Conservation (phyloP, 768 basidiomycete genomes). For the Boletus edulis region DNA sequence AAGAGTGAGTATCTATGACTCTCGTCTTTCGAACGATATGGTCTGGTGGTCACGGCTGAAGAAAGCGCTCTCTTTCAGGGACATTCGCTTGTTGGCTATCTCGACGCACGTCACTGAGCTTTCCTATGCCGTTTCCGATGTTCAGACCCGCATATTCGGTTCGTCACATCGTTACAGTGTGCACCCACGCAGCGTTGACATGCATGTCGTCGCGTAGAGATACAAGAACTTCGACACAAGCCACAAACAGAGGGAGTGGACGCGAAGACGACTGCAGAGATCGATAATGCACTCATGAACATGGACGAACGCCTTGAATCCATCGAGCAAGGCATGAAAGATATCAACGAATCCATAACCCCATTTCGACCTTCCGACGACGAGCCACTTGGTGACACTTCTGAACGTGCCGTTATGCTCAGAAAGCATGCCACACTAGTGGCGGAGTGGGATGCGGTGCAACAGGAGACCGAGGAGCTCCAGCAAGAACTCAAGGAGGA, state of each 20-base stretch:
- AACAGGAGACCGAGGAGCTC: slow-evolving; percentile 75
- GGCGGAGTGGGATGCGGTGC: slow-evolving; percentile 78
- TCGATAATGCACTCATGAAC: slow-evolving; percentile 77
- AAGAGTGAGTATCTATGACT: slow-evolving; percentile 55
- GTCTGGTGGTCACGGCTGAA: slow-evolving; percentile 27
- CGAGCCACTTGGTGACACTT: slow-evolving; percentile 46
- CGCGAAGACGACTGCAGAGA: slow-evolving; percentile 62
- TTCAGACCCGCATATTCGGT: slow-evolving; percentile 92
- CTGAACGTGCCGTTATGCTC: slow-evolving; percentile 43
- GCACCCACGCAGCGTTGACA: slow-evolving; percentile 9
- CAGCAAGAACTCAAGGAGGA: slow-evolving; percentile 95
- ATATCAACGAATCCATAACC: slow-evolving; percentile 61
- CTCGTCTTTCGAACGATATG: slow-evolving; percentile 19
- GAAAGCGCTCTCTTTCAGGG: slow-evolving; percentile 43
- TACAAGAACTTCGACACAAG: slow-evolving; percentile 90
- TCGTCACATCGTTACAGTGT: slow-evolving; percentile 14
- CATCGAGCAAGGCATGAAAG: slow-evolving; percentile 69
- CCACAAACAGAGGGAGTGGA: slow-evolving; percentile 57
- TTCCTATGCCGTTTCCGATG: slow-evolving; percentile 83
- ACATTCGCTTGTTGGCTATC: slow-evolving; percentile 72
- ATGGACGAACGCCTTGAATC: slow-evolving; percentile 78
- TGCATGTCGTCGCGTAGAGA: slow-evolving; percentile 49
- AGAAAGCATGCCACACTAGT: slow-evolving; percentile 73
- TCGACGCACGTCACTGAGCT: slow-evolving; percentile 87
- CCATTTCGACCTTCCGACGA: slow-evolving; percentile 51